Percentiles rank a stretch among this genome's conserved stretches.
phyloP scores from a whole-genome alignment of 2,329 filamentous ascomycete species.

The Cercospora berteroae region DNA sequence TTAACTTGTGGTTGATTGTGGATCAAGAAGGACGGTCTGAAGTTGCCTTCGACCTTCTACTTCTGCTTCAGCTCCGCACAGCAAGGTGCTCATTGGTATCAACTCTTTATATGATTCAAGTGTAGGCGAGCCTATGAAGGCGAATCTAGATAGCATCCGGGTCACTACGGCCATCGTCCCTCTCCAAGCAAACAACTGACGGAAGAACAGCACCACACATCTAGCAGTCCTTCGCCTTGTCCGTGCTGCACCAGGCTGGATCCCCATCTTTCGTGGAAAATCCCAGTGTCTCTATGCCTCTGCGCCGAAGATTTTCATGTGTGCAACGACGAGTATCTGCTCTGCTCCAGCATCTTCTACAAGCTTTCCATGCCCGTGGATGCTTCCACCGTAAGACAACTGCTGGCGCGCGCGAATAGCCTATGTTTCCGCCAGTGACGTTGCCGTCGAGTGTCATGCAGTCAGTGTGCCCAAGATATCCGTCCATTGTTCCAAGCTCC shows the following conservation, averaged over 20 bases:
- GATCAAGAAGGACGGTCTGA: neutral
- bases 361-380: neutral
- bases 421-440: neutral
- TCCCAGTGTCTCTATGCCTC: neutral
- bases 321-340: neutral
- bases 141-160: neutral
- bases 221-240: neutral
- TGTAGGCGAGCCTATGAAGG: neutral
- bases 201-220: neutral
- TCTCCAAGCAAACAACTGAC: neutral
- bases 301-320: neutral
- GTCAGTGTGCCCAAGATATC: neutral
- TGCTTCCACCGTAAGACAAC: neutral
- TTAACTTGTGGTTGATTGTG: neutral
- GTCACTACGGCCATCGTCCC: neutral
- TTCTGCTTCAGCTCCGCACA: neutral
- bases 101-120: neutral
- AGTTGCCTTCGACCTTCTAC: neutral
- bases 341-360: neutral
- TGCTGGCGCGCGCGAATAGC: neutral
- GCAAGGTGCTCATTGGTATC: neutral
- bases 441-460: neutral
- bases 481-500: neutral
- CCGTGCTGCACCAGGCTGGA: neutral
- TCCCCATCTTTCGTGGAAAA: neutral